Conservation (phyloP, 352 stramenopile species). For the Phytophthora sojae region DNA sequence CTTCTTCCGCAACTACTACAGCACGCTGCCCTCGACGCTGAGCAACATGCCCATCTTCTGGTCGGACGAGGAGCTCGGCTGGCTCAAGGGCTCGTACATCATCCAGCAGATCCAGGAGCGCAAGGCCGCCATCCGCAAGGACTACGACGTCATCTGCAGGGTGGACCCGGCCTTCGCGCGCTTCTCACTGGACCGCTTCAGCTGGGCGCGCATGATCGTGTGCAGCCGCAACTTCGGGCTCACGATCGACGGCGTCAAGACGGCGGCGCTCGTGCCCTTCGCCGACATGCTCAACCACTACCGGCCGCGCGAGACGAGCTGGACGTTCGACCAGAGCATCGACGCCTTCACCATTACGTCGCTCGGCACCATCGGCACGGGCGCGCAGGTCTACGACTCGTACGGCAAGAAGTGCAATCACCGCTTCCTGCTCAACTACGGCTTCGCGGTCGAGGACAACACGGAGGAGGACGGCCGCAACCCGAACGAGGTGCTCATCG, state of each 20-base stretch:
- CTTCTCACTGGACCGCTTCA: slow-evolving; percentile 97
- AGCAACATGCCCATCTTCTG: slow-evolving; percentile 99
- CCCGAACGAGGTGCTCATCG: slow-evolving; percentile 97
- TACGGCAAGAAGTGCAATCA: slow-evolving; percentile 99
- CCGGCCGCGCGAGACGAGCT: slow-evolving; percentile 97
- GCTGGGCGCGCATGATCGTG: slow-evolving; percentile 99
- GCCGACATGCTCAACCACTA: slow-evolving; percentile 99
- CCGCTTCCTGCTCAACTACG: slow-evolving; percentile 99
- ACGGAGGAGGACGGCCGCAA: slow-evolving; percentile 98
- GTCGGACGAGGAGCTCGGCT: slow-evolving; percentile 93
- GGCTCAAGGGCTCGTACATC: slow-evolving; percentile 93
- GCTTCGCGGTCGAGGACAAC: slow-evolving; percentile 99
- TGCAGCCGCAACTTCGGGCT: slow-evolving; percentile 99
- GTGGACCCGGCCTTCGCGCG: slow-evolving; percentile 92
- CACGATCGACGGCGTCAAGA: slow-evolving; percentile 97
- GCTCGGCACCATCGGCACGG: slow-evolving; percentile 75
- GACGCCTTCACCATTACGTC: slow-evolving; percentile 92
- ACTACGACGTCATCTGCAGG: slow-evolving; percentile 97
- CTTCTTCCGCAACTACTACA: slow-evolving; percentile 97
- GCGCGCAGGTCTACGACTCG: slow-evolving; percentile 98
- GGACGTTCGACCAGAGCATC: slow-evolving; percentile 89
- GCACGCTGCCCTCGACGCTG: slow-evolving; percentile 95
- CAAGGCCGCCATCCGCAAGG: slow-evolving; percentile 95
- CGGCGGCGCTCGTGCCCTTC: slow-evolving; percentile 97
- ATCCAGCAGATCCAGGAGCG: slow-evolving; percentile 96